Evolutionary conservation across 2,329 filamentous ascomycete genomes (phyloP).

Genomic region (Ophiocordyceps camponoti-leonardi): DNA sequence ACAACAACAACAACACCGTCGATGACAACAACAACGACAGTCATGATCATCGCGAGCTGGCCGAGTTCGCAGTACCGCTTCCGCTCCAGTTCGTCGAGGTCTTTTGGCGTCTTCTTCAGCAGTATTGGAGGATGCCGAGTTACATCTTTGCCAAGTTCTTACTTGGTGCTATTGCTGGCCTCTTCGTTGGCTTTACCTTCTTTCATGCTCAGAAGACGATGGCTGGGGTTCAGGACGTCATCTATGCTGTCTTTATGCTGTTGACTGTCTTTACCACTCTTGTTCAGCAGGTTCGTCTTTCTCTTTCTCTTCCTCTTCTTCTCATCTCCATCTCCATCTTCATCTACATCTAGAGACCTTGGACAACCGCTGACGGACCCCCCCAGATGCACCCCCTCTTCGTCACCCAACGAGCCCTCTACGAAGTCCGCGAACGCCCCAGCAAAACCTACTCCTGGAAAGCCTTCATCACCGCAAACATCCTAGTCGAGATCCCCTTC

Average conservation of each 20-base stretch:
- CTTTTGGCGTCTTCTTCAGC: constrained; percentile 53
- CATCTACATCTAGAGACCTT: too few relatives aligned
- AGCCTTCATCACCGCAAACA: constrained; percentile 54
- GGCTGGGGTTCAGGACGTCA: constrained; percentile 56
- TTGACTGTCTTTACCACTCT: constrained; percentile 57
- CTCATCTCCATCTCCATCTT: too few relatives aligned
- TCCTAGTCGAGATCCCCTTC: constrained; percentile 57
- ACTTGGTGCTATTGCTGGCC: constrained; percentile 38
- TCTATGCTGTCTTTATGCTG: constrained; percentile 63
- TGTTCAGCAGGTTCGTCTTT: constrained; percentile 35
- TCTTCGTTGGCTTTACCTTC: constrained; percentile 67
- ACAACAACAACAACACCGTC: constrained; percentile 6
- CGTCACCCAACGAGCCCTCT: constrained; percentile 54
- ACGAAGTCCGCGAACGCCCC: constrained; percentile 62
- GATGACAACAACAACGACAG: constrained; percentile 1
- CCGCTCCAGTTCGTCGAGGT: constrained; percentile 45
- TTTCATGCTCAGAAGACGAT: constrained; percentile 34
- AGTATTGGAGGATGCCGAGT: constrained; percentile 66
- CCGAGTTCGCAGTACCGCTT: constrained; percentile 70
- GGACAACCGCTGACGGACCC: too few relatives aligned
- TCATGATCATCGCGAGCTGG: constrained; percentile 12
- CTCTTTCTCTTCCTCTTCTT: constrained; percentile 4
- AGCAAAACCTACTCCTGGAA: constrained; percentile 62
- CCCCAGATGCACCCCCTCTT: constrained; percentile 56
- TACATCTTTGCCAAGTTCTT: constrained; percentile 62